Base-by-base conservation (phyloP, 2,329 filamentous ascomycete genomes). In the Pseudogymnoascus sp. region DNA sequence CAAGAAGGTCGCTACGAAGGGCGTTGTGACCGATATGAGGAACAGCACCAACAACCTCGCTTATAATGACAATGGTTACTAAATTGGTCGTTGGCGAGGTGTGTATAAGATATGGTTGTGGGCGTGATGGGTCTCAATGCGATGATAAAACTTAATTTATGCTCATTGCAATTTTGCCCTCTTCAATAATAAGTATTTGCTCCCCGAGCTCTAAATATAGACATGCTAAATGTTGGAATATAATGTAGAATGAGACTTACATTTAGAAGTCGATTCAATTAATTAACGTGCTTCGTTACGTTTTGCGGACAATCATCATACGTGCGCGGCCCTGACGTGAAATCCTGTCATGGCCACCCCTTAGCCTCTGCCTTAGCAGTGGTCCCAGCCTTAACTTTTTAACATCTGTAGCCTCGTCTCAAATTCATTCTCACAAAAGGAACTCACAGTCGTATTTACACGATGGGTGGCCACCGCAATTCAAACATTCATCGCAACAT, bases 41-140 rank as follows among this genome's bases (percentile, higher is more conserved):
- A 73, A 74, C 63, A 81, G 78, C 58, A 65, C 68, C 65, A 83
- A 84, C 74, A 67, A 73, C 61, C 74, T 85, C 58, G 79, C 77
- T 61, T 83, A 80, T 73, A 84, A 84, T 72, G 79, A 78, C 62
- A 73, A 73, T 37, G 65, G 67, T 5, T 52, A 52, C n/a, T 52
- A n/a, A 52, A n/a, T n/a, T 28, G 8, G 41, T 4, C 9, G 13
- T 28, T 28, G 39, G 13, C 21, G 23, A 28, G 23, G 18, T 13
- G 23, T 2, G 37, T 39, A 3, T 39, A 13, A n/a, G n/a, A n/a
- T n/a, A n/a, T n/a, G n/a, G n/a, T n/a, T n/a, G n/a, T n/a, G n/a
- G n/a, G n/a, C n/a, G n/a, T n/a, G n/a, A n/a, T n/a, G n/a, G n/a
- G n/a, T n/a, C n/a, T n/a, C n/a, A n/a, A n/a, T n/a, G n/a, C n/a